These are phyloP conservation scores for Magnusiomyces tetraspermus DNA, from an alignment of 1,139 yeast genomes.

Conservation along the genomic window DNA sequence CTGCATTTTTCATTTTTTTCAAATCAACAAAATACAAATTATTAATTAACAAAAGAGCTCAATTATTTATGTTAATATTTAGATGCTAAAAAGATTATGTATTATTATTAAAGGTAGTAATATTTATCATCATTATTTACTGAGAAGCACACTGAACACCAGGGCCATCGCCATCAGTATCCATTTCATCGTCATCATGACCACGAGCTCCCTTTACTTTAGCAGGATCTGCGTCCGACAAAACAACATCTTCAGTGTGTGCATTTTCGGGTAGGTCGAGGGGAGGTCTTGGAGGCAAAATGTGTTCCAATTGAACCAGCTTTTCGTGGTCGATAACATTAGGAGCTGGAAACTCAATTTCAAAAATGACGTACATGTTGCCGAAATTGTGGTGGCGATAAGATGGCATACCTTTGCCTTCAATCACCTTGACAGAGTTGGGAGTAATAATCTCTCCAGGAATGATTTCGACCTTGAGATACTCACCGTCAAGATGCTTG, in stretches of 20 bases:
- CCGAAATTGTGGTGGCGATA: constrained; percentile 41
- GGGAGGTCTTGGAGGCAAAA: constrained; percentile 36
- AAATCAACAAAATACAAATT: too few relatives aligned
- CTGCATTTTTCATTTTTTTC: too few relatives aligned
- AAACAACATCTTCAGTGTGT: constrained; percentile 72
- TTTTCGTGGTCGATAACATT: constrained; percentile 34
- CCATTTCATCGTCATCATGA: constrained; percentile 29
- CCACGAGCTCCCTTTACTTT: constrained; percentile 31
- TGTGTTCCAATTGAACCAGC: constrained; percentile 33
- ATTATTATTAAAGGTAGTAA: too few relatives aligned
- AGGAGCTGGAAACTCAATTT: constrained; percentile 42
- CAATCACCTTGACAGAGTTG: constrained; percentile 69
- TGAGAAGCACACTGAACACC: constrained; percentile 72
- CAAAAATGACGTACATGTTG: constrained; percentile 43
- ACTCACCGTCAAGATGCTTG: constrained; percentile 73
- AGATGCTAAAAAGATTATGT: too few relatives aligned
- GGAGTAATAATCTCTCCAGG: constrained; percentile 95
- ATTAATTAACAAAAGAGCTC: too few relatives aligned
- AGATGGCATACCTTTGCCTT: constrained; percentile 93
- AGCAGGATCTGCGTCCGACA: constrained; percentile 51
- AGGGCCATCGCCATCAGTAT: constrained; percentile 43
- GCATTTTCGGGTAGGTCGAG: constrained; percentile 31
- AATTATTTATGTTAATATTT: too few relatives aligned
- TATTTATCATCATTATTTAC: too few relatives aligned
- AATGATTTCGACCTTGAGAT: constrained; percentile 65